Evolutionary conservation across 2,329 filamentous ascomycete genomes (phyloP).

Genomic region (Beauveria brongniartii): DNA sequence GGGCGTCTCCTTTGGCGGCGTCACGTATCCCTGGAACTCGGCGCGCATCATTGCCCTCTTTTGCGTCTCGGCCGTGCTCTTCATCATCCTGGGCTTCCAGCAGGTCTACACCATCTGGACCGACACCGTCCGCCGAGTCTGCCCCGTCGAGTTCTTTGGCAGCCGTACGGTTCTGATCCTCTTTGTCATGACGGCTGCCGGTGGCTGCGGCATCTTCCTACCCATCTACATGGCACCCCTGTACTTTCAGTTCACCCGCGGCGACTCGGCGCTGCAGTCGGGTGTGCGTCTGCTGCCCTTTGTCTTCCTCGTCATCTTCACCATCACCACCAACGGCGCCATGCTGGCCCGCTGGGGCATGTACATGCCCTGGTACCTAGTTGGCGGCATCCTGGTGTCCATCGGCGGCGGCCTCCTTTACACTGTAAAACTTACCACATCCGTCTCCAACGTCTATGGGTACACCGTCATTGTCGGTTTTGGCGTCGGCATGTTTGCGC

Average conservation of each 20-base stretch:
- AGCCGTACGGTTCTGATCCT: background rate
- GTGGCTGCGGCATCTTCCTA: slow-evolving; percentile 18
- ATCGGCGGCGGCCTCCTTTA: slow-evolving; percentile 24
- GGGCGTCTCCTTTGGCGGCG: slow-evolving; percentile 40
- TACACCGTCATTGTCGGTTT: slow-evolving; percentile 30
- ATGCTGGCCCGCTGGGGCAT: slow-evolving; percentile 26
- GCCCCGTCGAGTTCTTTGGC: background rate
- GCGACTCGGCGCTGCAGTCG: slow-evolving; percentile 29
- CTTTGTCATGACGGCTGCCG: slow-evolving; percentile 15
- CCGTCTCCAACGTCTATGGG: slow-evolving; percentile 22
- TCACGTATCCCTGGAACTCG: slow-evolving; percentile 34
- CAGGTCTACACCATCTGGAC: slow-evolving; percentile 31
- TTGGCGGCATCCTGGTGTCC: slow-evolving; percentile 25
- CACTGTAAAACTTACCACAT: slow-evolving; percentile 10
- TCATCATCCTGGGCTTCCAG: slow-evolving; percentile 23
- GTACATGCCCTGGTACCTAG: slow-evolving; percentile 33
- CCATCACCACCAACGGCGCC: slow-evolving; percentile 26
- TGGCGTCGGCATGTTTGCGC: slow-evolving; percentile 28
- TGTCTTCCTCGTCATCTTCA: slow-evolving; percentile 27
- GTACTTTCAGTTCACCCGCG: slow-evolving; percentile 39
- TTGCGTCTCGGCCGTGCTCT: slow-evolving; percentile 30
- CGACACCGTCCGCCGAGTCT: slow-evolving; percentile 18
- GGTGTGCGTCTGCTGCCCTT: slow-evolving; percentile 32
- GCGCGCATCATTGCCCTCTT: slow-evolving; percentile 36
- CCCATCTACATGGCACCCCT: slow-evolving; percentile 40